Evolutionary conservation across 2,329 filamentous ascomycete genomes (phyloP).

Genomic region (Cryphonectria carpinicola): DNA sequence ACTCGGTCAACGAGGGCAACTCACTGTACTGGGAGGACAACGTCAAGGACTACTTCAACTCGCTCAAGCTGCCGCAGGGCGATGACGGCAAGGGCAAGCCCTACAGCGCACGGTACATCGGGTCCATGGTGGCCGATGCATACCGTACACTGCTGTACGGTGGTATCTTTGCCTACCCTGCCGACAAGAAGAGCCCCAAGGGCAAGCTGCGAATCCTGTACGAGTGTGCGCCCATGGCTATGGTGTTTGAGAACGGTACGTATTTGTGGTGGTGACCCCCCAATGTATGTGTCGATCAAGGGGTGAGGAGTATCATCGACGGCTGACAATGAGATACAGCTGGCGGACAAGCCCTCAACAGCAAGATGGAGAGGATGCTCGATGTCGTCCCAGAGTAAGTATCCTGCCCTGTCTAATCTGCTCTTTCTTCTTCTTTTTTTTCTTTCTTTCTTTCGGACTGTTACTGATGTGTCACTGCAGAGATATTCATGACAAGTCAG

Average conservation of each 20-base stretch:
- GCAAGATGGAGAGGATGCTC: constrained; percentile 88
- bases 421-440: too few relatives aligned
- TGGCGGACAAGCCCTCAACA: constrained; percentile 89
- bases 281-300: not conserved
- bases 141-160: constrained; percentile 96
- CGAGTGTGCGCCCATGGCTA: constrained; percentile 98
- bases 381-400: constrained; percentile 75
- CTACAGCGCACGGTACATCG: constrained; percentile 94
- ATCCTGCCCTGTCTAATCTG: too few relatives aligned
- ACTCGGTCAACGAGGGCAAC: constrained; percentile 99
- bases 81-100: constrained; percentile 83
- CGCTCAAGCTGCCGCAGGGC: constrained; percentile 75
- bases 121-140: constrained; percentile 97
- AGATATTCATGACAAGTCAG: constrained; percentile 91
- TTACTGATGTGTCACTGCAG: constrained; percentile 5
- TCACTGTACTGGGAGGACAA: constrained; percentile 92
- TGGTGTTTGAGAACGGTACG: constrained; percentile 97
- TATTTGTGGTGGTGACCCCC: constrained; percentile 29
- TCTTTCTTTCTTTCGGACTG: too few relatives aligned
- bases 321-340: constrained; percentile 53
- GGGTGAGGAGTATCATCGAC: not conserved
- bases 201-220: constrained; percentile 97
- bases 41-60: constrained; percentile 86
- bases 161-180: constrained; percentile 95
- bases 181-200: constrained; percentile 98